phyloP scores from a whole-genome alignment of 2,329 filamentous ascomycete genomes.

The Pseudopyricularia cyperi region DNA sequence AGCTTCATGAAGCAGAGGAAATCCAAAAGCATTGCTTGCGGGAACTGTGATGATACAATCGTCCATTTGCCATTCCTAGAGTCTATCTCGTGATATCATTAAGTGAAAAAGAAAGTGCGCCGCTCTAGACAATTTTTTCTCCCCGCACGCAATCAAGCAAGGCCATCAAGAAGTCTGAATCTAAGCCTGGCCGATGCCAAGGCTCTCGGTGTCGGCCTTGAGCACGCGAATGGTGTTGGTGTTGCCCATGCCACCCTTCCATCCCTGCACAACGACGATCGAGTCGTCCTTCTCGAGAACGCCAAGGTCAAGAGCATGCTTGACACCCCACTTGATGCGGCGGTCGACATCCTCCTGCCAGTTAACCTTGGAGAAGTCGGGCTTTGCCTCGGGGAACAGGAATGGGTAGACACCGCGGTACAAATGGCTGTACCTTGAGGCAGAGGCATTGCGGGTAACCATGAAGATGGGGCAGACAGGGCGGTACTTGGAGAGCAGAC shows the following conservation, averaged over 20 bases:
- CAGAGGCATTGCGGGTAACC: slow-evolving; percentile 78
- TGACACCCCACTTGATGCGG: slow-evolving; percentile 94
- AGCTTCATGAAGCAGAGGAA: background rate
- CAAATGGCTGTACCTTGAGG: slow-evolving; percentile 82
- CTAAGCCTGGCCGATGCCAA: slow-evolving; percentile 36
- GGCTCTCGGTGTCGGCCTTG: slow-evolving; percentile 45
- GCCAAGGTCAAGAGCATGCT: slow-evolving; percentile 71
- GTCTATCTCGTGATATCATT: slow-evolving; percentile 1
- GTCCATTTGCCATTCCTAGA: background rate
- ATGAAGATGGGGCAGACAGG: slow-evolving; percentile 99
- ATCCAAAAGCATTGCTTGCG: background rate
- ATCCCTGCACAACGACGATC: slow-evolving; percentile 77
- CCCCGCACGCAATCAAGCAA: background rate
- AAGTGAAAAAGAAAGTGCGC: background rate
- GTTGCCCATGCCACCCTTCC: slow-evolving; percentile 84
- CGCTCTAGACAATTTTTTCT: background rate
- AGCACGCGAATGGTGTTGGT: slow-evolving; percentile 67
- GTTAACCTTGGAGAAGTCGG: slow-evolving; percentile 81
- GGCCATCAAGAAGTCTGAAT: background rate
- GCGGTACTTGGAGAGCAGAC: slow-evolving; percentile 94
- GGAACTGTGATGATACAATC: background rate
- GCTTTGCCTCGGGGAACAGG: slow-evolving; percentile 84
- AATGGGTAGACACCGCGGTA: slow-evolving; percentile 98
- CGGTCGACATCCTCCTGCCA: slow-evolving; percentile 99
- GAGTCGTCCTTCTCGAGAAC: slow-evolving; percentile 60